A percentile compares a stretch with the other conserved stretches of the same genome.
phyloP scores from a whole-genome alignment of 1,139 yeast species.

The Geotrichum candidum region DNA sequence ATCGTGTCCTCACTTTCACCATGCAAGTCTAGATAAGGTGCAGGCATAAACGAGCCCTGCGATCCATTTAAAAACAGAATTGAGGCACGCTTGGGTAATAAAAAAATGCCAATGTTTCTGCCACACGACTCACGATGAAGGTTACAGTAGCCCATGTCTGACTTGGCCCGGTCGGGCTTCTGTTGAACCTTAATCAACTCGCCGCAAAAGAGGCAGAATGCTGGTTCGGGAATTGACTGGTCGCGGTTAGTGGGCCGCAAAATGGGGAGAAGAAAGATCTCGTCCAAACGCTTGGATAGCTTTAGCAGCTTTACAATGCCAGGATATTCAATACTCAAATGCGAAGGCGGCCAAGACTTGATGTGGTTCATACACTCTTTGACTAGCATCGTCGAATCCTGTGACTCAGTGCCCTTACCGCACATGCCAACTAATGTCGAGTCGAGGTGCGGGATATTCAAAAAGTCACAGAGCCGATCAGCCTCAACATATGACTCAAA shows the following conservation, averaged over 20 bases:
- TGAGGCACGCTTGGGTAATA: constrained; percentile 72
- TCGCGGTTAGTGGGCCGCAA: constrained; percentile 28
- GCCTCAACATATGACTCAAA: constrained; percentile 42
- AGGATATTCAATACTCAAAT: constrained; percentile 49
- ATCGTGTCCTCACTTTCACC: constrained; percentile 80
- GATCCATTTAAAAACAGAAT: constrained; percentile 54
- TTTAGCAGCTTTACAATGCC: constrained; percentile 55
- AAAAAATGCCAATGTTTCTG: constrained; percentile 66
- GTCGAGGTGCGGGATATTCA: constrained; percentile 46
- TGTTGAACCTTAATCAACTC: constrained; percentile 61
- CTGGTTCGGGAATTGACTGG: constrained; percentile 54
- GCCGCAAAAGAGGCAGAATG: constrained; percentile 82
- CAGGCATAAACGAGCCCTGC: constrained; percentile 73
- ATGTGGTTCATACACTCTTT: constrained; percentile 2
- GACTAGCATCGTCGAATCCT: constrained; percentile 3
- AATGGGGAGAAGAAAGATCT: constrained; percentile 43
- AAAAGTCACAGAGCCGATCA: constrained; percentile 48
- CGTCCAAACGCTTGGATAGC: constrained; percentile 64
- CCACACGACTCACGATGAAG: constrained; percentile 44
- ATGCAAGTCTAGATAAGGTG: constrained; percentile 81
- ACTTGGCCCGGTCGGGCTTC: constrained; percentile 24
- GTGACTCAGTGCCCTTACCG: constrained; percentile 6
- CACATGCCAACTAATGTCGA: constrained; percentile 26
- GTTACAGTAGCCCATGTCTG: constrained; percentile 35
- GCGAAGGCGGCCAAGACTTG: constrained; percentile 1